These are phyloP conservation scores for Sphaerulina populicola DNA, from an alignment of 2,329 filamentous ascomycete genomes.

Conservation along the genomic window DNA sequence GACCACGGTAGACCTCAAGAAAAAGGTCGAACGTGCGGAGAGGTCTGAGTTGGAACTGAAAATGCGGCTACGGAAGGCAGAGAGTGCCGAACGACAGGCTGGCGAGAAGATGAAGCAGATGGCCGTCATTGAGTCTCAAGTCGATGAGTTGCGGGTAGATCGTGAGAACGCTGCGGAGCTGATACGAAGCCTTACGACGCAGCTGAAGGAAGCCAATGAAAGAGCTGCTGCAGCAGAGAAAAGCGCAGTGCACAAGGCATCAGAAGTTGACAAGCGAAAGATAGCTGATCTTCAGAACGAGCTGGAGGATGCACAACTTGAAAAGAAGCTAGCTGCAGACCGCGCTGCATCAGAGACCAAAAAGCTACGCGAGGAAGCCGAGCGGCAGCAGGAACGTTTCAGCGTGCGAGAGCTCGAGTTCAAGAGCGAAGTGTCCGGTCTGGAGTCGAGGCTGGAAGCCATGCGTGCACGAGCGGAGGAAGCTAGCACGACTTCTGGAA, in stretches of 20 bases:
- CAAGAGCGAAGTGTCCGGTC: conserved; percentile 62
- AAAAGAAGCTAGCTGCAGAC: conserved; percentile 67
- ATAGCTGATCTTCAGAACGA: conserved; percentile 54
- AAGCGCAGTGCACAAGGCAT: conserved; percentile 57
- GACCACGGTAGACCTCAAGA: conserved; percentile 44
- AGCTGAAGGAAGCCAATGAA: conserved; percentile 59
- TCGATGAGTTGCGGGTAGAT: conserved; percentile 29
- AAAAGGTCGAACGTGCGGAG: conserved; percentile 57
- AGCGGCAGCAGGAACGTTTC: conserved; percentile 62
- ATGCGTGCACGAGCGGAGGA: conserved; percentile 82
- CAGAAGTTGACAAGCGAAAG: conserved; percentile 56
- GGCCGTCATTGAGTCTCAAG: conserved; percentile 46
- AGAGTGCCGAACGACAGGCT: conserved; percentile 51
- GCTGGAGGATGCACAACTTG: conserved; percentile 58
- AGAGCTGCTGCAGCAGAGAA: conserved; percentile 59
- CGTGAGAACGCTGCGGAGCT: conserved; percentile 45
- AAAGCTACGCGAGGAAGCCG: conserved; percentile 64
- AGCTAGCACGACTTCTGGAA: conserved; percentile 53
- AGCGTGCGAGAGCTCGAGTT: conserved; percentile 65
- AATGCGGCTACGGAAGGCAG: conserved; percentile 52
- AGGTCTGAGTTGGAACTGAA: conserved; percentile 54
- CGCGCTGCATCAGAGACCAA: conserved; percentile 60
- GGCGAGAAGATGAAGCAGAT: conserved; percentile 53
- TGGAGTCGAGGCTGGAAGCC: conserved; percentile 85
- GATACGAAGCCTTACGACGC: conserved; percentile 59